Conservation (phyloP, 148 eudicot genomes). For the Arbutus unedo region DNA sequence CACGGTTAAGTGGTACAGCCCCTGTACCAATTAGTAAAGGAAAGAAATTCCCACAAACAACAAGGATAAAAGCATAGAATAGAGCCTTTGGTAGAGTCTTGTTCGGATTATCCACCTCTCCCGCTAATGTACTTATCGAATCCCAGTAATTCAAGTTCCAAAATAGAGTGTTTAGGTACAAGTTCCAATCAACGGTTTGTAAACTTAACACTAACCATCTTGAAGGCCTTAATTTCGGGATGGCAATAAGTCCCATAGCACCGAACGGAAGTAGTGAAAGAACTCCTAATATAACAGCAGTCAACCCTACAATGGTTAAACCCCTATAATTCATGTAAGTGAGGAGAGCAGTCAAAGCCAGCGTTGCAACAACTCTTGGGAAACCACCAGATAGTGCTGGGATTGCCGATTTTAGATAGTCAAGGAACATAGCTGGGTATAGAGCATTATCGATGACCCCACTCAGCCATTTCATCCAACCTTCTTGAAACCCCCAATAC, state of each 20-base stretch:
- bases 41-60: slow-evolving; percentile 10
- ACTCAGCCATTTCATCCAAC: slow-evolving; percentile 26
- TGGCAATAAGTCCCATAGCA: slow-evolving; percentile 10
- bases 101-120: slow-evolving; percentile 14
- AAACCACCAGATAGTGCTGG: neutral
- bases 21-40: slow-evolving; percentile 7
- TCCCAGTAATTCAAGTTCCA: slow-evolving; percentile 17
- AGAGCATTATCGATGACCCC: slow-evolving; percentile 16
- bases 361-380: neutral
- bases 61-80: slow-evolving; percentile 12
- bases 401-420: slow-evolving; percentile 7
- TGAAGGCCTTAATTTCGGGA: slow-evolving; percentile 11
- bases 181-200: slow-evolving; percentile 14
- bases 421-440: slow-evolving; percentile 11
- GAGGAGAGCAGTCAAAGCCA: slow-evolving; percentile 10
- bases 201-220: slow-evolving; percentile 11
- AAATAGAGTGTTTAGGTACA: slow-evolving; percentile 12
- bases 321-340: slow-evolving; percentile 16
- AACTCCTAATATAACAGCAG: slow-evolving; percentile 13
- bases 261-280: slow-evolving; percentile 7
- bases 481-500: slow-evolving; percentile 23
- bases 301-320: slow-evolving; percentile 9
- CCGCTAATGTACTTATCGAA: slow-evolving; percentile 14
- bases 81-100: slow-evolving; percentile 17
- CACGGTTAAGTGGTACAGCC: slow-evolving; percentile 9